Evolutionary conservation across 2,329 filamentous ascomycete species (phyloP), one percentile per base, ranked within the genome.

Genomic region (Tolypocladium pustulatum): DNA sequence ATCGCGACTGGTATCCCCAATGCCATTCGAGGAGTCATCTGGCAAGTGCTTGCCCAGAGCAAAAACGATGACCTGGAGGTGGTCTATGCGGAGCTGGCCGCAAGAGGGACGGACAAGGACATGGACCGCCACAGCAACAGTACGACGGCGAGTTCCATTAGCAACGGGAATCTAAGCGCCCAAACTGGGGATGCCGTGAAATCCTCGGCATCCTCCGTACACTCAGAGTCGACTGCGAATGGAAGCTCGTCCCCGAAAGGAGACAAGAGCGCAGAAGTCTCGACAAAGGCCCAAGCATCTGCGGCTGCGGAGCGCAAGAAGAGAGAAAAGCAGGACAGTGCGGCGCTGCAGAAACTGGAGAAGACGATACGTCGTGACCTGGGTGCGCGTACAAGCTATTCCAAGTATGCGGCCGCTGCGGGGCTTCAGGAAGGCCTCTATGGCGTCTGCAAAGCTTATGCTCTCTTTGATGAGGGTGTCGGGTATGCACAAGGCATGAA

Each of bases 401-500:
- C 93, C 59, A 97, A 97, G 73, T 96, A 95, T 74, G 89, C 95
- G 61, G 88, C 92, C 62, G 89, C 91, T 38, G 89, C 92, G 61
- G 92, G 91, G 38, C 84, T 96, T 51, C 94, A 97, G 72, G 94
- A 97, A 67, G 90, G 90, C 10, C 81, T 99, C 12, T 97, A 96
- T 73, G 92, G 92, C 41, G 85, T 99, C 40, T 99, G 94, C 78
- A 99, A 97, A 73, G 92, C 94, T 1, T 99, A 99, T 74, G 94
- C 94, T 17, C 79, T 99, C 36, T 97, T 92, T 66, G 94, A 99
- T 68, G 91, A 96, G 68, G 88, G 81, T 9, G 94, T 99, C 40
- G 93, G 94, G 37, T 99, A 99, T 72, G 93, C 95, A 0, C 94
- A 99, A 73, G 94, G 94, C 69, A 97, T 99, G 89, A 99, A 97